Base-by-base conservation (phyloP, 352 stramenopile species). In the Phytophthora hybrid region DNA sequence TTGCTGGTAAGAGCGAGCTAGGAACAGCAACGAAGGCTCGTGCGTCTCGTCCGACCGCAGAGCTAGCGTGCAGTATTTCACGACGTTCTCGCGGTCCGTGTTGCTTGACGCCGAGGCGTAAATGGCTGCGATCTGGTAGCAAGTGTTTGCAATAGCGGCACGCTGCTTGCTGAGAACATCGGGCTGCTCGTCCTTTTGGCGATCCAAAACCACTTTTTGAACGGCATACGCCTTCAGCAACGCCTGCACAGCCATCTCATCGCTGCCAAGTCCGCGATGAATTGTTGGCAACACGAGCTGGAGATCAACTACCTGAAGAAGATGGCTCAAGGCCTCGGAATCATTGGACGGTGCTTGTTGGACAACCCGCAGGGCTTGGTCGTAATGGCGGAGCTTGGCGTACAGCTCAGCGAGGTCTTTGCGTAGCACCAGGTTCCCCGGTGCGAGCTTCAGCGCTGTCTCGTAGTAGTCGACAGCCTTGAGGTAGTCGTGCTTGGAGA, bases 381-480 rank as follows among this genome's bases (percentile, higher is more conserved):
- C 91, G 54, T 84, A 97, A 59, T 97, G 88, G 0, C 80, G 77
- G 14, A 98, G 78, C 69, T 97, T 96, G 9, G 92, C 67, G 71
- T 97, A 98, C 23, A 99, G 71, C 66, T 94, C 88, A 1, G 92
- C 92, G 5, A 99, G 81, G 72, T 98, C 94, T 68, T 94, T 94
- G 19, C 93, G 87, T 13, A 98, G 66, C 49, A 91, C 71, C 18
- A 94, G 81, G 63, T 95, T 96, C 18, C 74, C 71, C 13, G 91
- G 85, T 18, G 88, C 78, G 41, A 95, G 77, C 51, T 95, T 88
- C 49, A 98, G 71, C 13, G 95, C 93, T 31, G 85, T 93, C 63
- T 97, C 89, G 74, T 98, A 98, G 82, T 98, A 99, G 31, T 98
- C 92, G 8, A 98, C 87, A 23, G 96, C 95, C 63, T 96, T 92